Evolutionary conservation across 352 stramenopile species (phyloP).

Genomic region (Phytophthora idaei): DNA sequence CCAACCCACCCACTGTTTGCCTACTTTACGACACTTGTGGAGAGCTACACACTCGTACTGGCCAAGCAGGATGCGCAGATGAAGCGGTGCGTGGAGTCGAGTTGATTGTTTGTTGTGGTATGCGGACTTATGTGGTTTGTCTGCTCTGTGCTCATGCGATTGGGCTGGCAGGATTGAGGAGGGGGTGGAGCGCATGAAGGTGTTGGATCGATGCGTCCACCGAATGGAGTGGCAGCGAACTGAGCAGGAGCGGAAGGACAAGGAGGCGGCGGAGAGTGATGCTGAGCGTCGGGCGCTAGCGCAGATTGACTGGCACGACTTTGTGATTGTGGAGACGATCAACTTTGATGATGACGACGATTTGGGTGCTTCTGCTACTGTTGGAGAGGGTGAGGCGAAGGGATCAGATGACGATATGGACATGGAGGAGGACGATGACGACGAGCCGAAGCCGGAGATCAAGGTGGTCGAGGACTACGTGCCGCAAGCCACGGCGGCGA

Average conservation of each 20-base stretch:
- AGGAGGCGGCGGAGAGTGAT: slow-evolving; percentile 75
- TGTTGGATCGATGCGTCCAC: slow-evolving; percentile 87
- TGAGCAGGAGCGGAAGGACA: slow-evolving; percentile 75
- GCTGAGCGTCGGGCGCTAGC: slow-evolving; percentile 73
- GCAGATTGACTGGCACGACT: slow-evolving; percentile 99
- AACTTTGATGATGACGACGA: slow-evolving; percentile 94
- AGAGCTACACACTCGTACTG: slow-evolving; percentile 94
- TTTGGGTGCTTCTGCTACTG: slow-evolving; percentile 36
- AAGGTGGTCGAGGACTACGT: slow-evolving; percentile 90
- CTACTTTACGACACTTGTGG: slow-evolving; percentile 98
- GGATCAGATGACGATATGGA: slow-evolving; percentile 90
- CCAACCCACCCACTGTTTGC: slow-evolving; percentile 96
- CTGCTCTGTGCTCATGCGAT: slow-evolving; percentile 5
- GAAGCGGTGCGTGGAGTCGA: slow-evolving; percentile 46
- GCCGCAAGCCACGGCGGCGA: slow-evolving; percentile 48
- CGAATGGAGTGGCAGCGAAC: slow-evolving; percentile 81
- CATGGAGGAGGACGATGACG: slow-evolving; percentile 79
- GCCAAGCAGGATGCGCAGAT: slow-evolving; percentile 73
- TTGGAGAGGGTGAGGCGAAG: slow-evolving; percentile 36
- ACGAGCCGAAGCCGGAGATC: slow-evolving; percentile 60
- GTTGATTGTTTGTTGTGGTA: not conserved
- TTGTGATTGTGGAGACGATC: slow-evolving; percentile 99
- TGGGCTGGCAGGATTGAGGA: slow-evolving; percentile 51
- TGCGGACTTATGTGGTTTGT: slow-evolving; percentile 12
- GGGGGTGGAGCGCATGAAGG: slow-evolving; percentile 83